Percentiles rank a stretch among this genome's conserved stretches.
Evolutionary conservation across 1,139 yeast species (phyloP).

Genomic region (Yamadazyma oceani): DNA sequence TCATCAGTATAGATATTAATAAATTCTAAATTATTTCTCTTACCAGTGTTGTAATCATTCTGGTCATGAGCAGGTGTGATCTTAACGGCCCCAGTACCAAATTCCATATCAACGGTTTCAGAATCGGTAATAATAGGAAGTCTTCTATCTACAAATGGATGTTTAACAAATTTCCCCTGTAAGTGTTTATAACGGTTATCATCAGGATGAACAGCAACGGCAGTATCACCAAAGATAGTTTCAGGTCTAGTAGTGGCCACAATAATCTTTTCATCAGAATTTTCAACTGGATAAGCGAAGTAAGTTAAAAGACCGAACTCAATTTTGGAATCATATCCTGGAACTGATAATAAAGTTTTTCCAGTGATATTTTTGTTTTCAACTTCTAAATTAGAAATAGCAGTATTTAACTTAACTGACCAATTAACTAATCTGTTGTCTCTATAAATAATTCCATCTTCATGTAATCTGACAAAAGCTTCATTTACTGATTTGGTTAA

Average conservation of each 20-base stretch:
- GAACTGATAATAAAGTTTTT: constrained; percentile 76
- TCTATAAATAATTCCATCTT: constrained; percentile 94
- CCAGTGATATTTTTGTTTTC: constrained; percentile 89
- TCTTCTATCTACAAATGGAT: constrained; percentile 85
- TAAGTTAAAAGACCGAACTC: constrained; percentile 97
- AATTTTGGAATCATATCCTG: constrained; percentile 85
- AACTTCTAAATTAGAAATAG: constrained; percentile 93
- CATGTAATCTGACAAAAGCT: constrained; percentile 88
- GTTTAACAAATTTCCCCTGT: constrained; percentile 89
- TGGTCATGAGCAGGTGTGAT: constrained; percentile 98
- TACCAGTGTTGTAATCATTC: constrained; percentile 95
- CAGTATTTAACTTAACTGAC: constrained; percentile 94
- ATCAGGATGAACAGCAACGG: constrained; percentile 94
- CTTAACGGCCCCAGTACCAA: constrained; percentile 99
- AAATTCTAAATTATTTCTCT: constrained; percentile 85
- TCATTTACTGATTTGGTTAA: constrained; percentile 82
- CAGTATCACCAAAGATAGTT: constrained; percentile 97
- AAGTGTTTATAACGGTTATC: constrained; percentile 90
- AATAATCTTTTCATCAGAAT: constrained; percentile 81
- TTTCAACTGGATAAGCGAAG: constrained; percentile 86
- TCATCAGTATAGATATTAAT: constrained; percentile 90
- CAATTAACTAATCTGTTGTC: constrained; percentile 93
- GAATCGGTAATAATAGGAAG: constrained; percentile 86
- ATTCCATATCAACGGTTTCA: constrained; percentile 98
- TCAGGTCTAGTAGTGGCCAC: constrained; percentile 99